phyloP scores from a whole-genome alignment of 1,284 basidiomycete species.

The Ustilago loliicola region DNA sequence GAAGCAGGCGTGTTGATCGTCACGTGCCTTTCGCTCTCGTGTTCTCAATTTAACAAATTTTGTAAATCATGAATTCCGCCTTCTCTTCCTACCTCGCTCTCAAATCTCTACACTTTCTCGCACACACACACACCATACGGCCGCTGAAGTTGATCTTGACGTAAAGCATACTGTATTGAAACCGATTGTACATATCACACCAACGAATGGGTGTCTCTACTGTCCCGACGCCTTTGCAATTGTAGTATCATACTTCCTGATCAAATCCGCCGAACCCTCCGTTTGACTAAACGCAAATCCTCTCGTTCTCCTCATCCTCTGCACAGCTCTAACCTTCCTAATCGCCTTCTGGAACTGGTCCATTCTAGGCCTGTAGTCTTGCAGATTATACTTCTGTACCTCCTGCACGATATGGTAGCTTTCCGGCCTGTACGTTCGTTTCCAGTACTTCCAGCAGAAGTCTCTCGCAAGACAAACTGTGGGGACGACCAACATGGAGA shows the following conservation, averaged over 20 bases:
- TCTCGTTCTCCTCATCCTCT: conserved; percentile 66
- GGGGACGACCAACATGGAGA: conserved; percentile 88
- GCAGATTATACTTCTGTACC: conserved; percentile 89
- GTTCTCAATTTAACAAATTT: background rate
- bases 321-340: conserved; percentile 68
- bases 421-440: conserved; percentile 85
- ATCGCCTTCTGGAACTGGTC: conserved; percentile 79
- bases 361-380: conserved; percentile 95
- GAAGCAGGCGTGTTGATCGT: conserved; percentile 6
- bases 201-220: conserved; percentile 6
- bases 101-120: no score
- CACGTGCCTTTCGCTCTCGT: conserved; percentile 1
- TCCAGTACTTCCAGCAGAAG: conserved; percentile 67
- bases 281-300: conserved; percentile 70
- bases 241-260: conserved; percentile 69
- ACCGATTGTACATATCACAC: background rate
- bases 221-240: conserved; percentile 50
- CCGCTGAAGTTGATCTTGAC: background rate
- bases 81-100: no score
- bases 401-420: conserved; percentile 98
- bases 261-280: conserved; percentile 66
- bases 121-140: no score
- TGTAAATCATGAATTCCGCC: no score
- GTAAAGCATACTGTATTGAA: background rate
- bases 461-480: conserved; percentile 89